These are phyloP conservation scores for Gaillardinia entomophila DNA, from an alignment of 805 yeast genomes.

Conservation along the genomic window DNA sequence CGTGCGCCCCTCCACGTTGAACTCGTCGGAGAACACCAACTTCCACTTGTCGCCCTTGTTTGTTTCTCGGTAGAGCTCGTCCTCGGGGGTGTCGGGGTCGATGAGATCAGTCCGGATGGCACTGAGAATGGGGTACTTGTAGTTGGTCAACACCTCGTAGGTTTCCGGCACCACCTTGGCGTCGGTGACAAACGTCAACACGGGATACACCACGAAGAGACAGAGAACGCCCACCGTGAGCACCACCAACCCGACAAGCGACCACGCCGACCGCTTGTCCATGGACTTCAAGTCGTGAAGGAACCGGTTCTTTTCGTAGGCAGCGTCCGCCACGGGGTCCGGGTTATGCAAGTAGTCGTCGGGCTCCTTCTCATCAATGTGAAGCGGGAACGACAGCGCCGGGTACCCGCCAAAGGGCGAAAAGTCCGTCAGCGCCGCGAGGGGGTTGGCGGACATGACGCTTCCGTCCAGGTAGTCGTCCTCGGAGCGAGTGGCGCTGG, in stretches of 20 bases:
- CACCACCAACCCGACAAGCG: constrained; percentile 14
- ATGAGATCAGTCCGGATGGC: constrained; percentile 31
- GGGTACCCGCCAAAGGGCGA: constrained; percentile 26
- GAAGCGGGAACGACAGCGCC: constrained; percentile 20
- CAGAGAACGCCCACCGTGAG: constrained; percentile 10
- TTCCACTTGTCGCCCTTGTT: constrained; percentile 27
- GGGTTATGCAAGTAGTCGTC: constrained; percentile 26
- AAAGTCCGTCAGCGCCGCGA: constrained; percentile 37
- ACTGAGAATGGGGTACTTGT: constrained; percentile 29
- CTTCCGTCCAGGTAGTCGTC: neutral
- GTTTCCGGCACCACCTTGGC: constrained; percentile 1
- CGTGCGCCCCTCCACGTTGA: constrained; percentile 38
- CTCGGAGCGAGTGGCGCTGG: neutral
- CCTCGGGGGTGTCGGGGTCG: constrained; percentile 38
- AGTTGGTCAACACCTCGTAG: constrained; percentile 13
- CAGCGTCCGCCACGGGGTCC: constrained; percentile 24
- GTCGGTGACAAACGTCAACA: constrained; percentile 16
- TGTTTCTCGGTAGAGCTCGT: constrained; percentile 15
- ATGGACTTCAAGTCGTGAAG: constrained; percentile 16
- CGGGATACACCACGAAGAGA: constrained; percentile 18
- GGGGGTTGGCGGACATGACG: constrained; percentile 20
- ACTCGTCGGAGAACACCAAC: constrained; percentile 37
- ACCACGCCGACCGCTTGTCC: constrained; percentile 18
- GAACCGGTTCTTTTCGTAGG: constrained; percentile 22
- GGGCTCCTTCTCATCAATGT: constrained; percentile 22